Base-by-base conservation (phyloP, 2,329 filamentous ascomycete genomes). In the Alternaria tenuissima region DNA sequence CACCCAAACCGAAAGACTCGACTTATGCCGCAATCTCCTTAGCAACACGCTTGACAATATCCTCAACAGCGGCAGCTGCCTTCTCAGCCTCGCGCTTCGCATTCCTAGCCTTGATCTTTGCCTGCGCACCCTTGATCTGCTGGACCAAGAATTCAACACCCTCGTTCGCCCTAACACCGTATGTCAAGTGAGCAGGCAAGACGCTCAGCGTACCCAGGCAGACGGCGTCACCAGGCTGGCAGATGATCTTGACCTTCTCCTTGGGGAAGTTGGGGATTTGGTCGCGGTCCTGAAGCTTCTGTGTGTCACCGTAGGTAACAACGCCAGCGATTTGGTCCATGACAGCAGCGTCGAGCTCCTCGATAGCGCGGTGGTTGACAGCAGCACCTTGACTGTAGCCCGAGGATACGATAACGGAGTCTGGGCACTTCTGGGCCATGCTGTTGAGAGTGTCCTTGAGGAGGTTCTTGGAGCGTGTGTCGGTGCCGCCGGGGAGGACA, bases 151-250 rank as follows among this genome's bases (percentile, higher is more conserved):
- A 77, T 1, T 65, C 61, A 0, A 68, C 63, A 3, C 75, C 75
- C 44, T 77, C 73, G 43, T 66, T 51, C 9, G 73, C 75, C 22
- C 72, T 61, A 12, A 34, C 9, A 5, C 74, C 73, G 54, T 77
- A 77, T 6, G 72, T 74, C 58, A 77, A 60, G 58, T 77, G 75
- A 6, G 72, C 62, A 12, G 75, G 68, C 43, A 69, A 41, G 14
- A 78, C 67, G 0, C 62, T 75, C 22, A 80, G 67, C 0, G 81
- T 81, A 34, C 84, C 82, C 4, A 71, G 55, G 59, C 85, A 87
- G 6, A 87, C 84, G 9, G 81, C 74, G 63, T 87, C 85, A 0
- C 82, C 84, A 4, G 63, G 46, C 30, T 83, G 80, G 60, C 85
- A 87, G 38, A 83, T 81, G 20, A 84, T 82, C 66, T 83, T 79